Percentiles rank a stretch among this genome's conserved stretches.
Evolutionary conservation across 208 protist species (phyloP).

Genomic region (Strigomonas culicis): DNA sequence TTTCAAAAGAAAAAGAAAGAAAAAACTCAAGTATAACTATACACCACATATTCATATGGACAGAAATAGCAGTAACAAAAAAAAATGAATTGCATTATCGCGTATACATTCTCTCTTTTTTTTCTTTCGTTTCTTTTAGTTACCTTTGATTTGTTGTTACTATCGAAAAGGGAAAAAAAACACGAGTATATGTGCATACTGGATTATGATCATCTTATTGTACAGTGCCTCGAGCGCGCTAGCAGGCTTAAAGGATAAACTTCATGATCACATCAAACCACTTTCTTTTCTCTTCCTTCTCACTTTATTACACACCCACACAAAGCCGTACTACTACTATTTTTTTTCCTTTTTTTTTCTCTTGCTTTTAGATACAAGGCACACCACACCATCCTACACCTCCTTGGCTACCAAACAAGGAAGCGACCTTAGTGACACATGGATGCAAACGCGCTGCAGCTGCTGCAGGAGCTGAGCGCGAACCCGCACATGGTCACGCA

Average conservation of each 20-base stretch:
- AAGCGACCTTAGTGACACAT: constrained; percentile 34
- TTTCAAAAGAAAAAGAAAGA: neutral
- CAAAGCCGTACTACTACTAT: neutral
- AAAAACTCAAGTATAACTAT: neutral
- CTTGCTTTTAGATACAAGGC: constrained; percentile 2
- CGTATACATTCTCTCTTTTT: neutral
- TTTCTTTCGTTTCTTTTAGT: constrained; percentile 9
- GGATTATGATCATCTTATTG: neutral
- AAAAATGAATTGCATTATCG: neutral
- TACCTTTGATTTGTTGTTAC: constrained; percentile 1
- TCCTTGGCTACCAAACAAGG: constrained; percentile 17
- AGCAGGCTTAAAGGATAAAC: no score
- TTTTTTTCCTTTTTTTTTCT: constrained; percentile 4
- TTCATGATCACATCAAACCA: no score
- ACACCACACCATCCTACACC: neutral
- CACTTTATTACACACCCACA: neutral
- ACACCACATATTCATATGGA: neutral
- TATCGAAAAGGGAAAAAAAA: neutral
- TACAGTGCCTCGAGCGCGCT: neutral
- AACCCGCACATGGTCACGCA: constrained; percentile 64
- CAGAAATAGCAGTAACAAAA: constrained; percentile 4
- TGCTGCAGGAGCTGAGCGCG: constrained; percentile 60
- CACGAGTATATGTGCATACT: neutral
- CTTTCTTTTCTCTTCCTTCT: constrained; percentile 2
- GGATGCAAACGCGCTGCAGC: constrained; percentile 37